Base-by-base conservation (phyloP, 2,329 filamentous ascomycete species). In the Aspergillus ruber region DNA sequence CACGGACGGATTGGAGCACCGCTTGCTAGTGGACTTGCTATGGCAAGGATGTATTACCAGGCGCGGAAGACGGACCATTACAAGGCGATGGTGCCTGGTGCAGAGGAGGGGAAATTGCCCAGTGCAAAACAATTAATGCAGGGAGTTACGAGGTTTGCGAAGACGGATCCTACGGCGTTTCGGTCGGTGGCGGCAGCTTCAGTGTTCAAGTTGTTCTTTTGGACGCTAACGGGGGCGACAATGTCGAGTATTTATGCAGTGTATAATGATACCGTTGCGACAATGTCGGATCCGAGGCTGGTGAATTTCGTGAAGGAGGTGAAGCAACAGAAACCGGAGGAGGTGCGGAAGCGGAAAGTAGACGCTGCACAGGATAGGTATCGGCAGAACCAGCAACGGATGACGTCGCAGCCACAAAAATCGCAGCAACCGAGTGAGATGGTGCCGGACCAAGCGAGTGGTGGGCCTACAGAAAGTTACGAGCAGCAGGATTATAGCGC, bases 271-370 rank as follows among this genome's bases (percentile, higher is more conserved):
- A 48, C 53, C 1, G 35, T 33, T 15, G 21, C 20, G 6, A 49
- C 50, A 15, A 41, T 60, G 21, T 18, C 8, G 7, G 63, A 65
- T 47, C 55, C 59, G 18, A 54, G 63, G 25, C 25, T 66, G 49
- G 47, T 49, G 25, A 7, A 46, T 12, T 61, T 60, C 20, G n/a
- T 56, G 17, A 49, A 50, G 8, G 58, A 61, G 10, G 33, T 60
- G 44, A 42, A 33, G 17, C 41, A 46, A 1, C 44, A 54, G 43
- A 50, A 58, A 5, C 52, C 53, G 0, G 57, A 61, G 32, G 61
- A 58, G 6, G 41, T 61, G 17, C 47, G 50, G 17, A 53, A 46
- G 44, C 54, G 60, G 23, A 55, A 53, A 45, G 6, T 54, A 3
- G 48, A 57, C 18, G 50, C 52, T 10, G 46, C 38, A 1, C 32